Evolutionary conservation across 495 filamentous ascomycete genomes (phyloP).

Genomic region (Aspergillus cristatus): DNA sequence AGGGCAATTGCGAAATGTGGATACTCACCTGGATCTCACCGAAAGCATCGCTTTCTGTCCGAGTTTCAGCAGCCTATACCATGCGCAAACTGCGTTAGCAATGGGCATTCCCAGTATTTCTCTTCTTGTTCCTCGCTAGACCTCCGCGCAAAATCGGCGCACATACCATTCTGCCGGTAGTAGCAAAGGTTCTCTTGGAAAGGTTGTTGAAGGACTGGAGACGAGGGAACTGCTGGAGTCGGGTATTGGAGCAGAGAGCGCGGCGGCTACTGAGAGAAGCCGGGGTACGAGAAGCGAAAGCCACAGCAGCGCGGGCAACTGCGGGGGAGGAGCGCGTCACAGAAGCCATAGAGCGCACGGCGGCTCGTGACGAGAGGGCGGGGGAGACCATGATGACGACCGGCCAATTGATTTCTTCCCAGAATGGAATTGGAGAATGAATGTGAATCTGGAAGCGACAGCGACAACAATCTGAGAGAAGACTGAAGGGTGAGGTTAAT

Average conservation of each 20-base stretch:
- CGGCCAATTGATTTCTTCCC: constrained; percentile 3
- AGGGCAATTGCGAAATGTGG: neutral
- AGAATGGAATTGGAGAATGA: neutral
- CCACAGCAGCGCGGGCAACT: constrained; percentile 22
- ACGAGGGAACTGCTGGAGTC: constrained; percentile 31
- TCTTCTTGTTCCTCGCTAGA: too few species aligned
- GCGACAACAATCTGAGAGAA: constrained; percentile 1
- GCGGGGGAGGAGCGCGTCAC: constrained; percentile 18
- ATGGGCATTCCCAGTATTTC: too few species aligned
- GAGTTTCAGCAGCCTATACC: constrained; percentile 29
- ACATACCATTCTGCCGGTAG: constrained; percentile 36
- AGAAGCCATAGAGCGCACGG: constrained; percentile 36
- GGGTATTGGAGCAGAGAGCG: constrained; percentile 28
- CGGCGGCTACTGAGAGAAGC: constrained; percentile 20
- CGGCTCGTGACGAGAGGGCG: constrained; percentile 29
- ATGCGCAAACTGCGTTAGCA: neutral
- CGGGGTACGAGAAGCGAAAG: constrained; percentile 20
- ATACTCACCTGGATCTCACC: constrained; percentile 66
- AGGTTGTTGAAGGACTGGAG: constrained; percentile 30
- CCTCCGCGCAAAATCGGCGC: too few species aligned
- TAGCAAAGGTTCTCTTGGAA: constrained; percentile 34
- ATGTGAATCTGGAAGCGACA: neutral
- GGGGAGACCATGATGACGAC: constrained; percentile 10
- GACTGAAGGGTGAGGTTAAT: neutral
- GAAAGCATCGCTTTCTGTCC: constrained; percentile 94